Evolutionary conservation across 306 rosid species (phyloP), one percentile per base, ranked within the genome.

Genomic region (Chamaecrista fasciculata): DNA sequence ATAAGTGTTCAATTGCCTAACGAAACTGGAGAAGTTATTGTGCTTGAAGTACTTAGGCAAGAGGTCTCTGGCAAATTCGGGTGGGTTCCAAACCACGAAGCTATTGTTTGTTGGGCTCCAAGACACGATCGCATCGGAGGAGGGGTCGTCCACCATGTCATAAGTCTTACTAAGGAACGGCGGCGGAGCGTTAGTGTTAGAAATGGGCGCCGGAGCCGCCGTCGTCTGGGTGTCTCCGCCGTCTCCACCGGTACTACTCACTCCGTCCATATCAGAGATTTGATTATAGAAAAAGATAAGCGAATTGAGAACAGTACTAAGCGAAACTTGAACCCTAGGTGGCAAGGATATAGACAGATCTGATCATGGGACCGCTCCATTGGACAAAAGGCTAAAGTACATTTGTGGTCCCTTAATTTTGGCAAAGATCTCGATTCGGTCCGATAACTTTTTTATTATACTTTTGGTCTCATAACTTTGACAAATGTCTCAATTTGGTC

Each of bases 81-180:
- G 99, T 56, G 99, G 97, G 80, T 90, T 86, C 99, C 97, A 94
- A 49, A 94, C 99, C 46, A 94, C 87, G 78, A 94, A 94, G 86
- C 99, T 94, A 56, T 94, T 94, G 73, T 91, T 91, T 33, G 92
- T 85, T 9, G 90, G 71, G 78, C 92, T 86, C 99, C 99, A 94
- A 18, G 97, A 94, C 82, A 94, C 96, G 23, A 88, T 42, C 76
- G 86, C 67, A 73, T 91, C 92, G n/a, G 91, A 80, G 2, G 86
- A 79, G 34, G 95, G 85, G 48, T 94, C 98, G 18, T 94, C 95
- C 72, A 94, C 99, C 95, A 94, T 94, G 78, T 94, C 99, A 65
- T 91, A 91, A 2, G 97, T 94, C 86, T 94, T 94, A 76, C 97
- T 88, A 74, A 94, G 71, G 40, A 94, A 94, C 28, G 99, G 98